Base-by-base conservation (phyloP, 2,329 filamentous ascomycete species). In the Sclerotinia sclerotiorum region DNA sequence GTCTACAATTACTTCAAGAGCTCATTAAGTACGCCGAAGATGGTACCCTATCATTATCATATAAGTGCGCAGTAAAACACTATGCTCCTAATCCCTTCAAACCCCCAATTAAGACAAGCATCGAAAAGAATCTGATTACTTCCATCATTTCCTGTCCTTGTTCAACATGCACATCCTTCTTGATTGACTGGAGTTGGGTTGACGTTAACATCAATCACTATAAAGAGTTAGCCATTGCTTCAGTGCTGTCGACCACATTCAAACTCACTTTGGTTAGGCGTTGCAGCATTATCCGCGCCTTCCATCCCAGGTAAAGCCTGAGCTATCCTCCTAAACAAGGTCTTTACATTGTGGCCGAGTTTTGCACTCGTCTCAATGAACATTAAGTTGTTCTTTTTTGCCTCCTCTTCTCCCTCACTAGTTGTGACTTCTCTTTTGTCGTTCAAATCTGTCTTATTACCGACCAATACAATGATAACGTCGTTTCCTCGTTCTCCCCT, bases 341-440 rank as follows among this genome's bases (percentile, higher is more conserved):
- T 92, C 85, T 99, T 99, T 75, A 99, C 96, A 78, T 99, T 99
- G 81, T 98, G 93, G 52, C 96, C 94, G 17, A 97, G 85, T 85
- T 99, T 99, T 67, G 95, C 95, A 80, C 93, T 97, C 67, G 95
- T 99, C 85, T 99, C 95, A 76, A 99, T 95, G 78, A 99, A 99
- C 92, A 99, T 97, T 74, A 97, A 84, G 73, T 95, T 95, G 81
- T 97, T 94, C 84, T 94, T 94, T 87, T 97, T 97, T 55, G 94
- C 94, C 82, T 99, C 95, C 76, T 98, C 95, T 80, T 99, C 95
- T 70, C 95, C 95, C 81, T 98, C 94, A 78, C 92, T 90, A 48
- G 93, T 96, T 54, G 94, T 99, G 70, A 99, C 95, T 81, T 99
- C 94, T 67, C 95, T 88, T 86, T 97, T 98, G 81, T 99, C 95